Evolutionary conservation across 345 rosid species (phyloP).

Genomic region (Xanthoceras sorbifolium): DNA sequence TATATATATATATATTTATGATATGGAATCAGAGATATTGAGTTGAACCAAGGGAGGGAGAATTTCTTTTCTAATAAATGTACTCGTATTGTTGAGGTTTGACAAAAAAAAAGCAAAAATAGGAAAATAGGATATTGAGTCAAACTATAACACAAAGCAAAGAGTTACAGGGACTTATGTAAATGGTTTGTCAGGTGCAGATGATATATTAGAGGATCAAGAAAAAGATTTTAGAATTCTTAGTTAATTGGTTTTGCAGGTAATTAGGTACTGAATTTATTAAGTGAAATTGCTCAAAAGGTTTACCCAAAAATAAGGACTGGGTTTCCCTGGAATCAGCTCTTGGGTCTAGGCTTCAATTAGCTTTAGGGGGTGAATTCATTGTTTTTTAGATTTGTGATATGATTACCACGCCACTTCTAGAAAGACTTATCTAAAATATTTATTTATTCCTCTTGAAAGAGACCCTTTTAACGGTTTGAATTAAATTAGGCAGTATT

Average conservation of each 20-base stretch:
- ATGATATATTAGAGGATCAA: not conserved
- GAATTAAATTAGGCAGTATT: not conserved
- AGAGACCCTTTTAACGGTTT: not conserved
- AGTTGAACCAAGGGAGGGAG: not conserved
- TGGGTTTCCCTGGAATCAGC: not conserved
- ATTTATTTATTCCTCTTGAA: not conserved
- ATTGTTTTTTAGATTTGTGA: not conserved
- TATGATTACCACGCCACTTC: not conserved
- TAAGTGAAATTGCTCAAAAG: not conserved
- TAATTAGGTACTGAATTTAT: not conserved
- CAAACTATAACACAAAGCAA: not conserved
- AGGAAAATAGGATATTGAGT: too few species aligned
- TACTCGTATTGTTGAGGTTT: too few species aligned
- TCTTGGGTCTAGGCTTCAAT: not conserved
- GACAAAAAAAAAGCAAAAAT: too few species aligned
- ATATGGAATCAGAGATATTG: not conserved
- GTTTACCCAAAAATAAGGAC: not conserved
- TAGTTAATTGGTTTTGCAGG: not conserved
- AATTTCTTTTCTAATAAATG: too few species aligned
- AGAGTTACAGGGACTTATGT: not conserved
- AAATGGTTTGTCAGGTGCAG: not conserved
- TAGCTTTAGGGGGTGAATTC: not conserved
- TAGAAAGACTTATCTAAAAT: not conserved
- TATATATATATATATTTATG: too few species aligned
- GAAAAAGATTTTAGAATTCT: not conserved